These are phyloP conservation scores for Mortierella sp. DNA, from an alignment of 371 early-diverging fungal genomes.

Conservation along the genomic window DNA sequence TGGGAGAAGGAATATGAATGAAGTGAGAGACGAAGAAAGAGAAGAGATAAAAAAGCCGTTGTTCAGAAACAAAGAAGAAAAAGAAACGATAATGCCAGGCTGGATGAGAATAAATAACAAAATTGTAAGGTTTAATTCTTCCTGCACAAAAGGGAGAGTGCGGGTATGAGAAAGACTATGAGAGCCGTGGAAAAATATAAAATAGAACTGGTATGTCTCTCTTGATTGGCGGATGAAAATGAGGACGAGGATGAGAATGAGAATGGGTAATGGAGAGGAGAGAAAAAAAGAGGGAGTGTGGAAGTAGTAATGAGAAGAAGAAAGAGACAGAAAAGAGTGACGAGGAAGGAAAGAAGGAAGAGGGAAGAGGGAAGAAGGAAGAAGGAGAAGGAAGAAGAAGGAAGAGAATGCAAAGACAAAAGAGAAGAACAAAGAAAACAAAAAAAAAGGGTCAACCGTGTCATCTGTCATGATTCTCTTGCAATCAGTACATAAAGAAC, in stretches of 20 bases:
- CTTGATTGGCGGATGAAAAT: not conserved
- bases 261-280: not conserved
- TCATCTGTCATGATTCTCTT: too few relatives aligned
- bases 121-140: not conserved
- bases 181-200: too few relatives aligned
- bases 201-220: too few relatives aligned
- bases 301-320: not conserved
- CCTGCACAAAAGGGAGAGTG: too few relatives aligned
- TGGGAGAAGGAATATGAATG: not conserved
- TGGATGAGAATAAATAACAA: not conserved
- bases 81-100: not conserved
- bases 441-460: too few relatives aligned
- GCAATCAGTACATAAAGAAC: too few relatives aligned
- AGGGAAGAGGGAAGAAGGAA: not conserved
- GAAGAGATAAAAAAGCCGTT: not conserved
- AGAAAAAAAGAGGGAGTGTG: not conserved
- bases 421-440: not conserved
- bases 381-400: too few relatives aligned
- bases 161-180: too few relatives aligned
- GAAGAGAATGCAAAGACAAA: not conserved
- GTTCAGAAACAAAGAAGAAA: not conserved
- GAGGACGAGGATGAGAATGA: not conserved
- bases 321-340: not conserved
- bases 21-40: not conserved
- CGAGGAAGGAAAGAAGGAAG: not conserved